Conservation (phyloP, 139 green algal genomes). For the Chlamydomonas incerta region DNA sequence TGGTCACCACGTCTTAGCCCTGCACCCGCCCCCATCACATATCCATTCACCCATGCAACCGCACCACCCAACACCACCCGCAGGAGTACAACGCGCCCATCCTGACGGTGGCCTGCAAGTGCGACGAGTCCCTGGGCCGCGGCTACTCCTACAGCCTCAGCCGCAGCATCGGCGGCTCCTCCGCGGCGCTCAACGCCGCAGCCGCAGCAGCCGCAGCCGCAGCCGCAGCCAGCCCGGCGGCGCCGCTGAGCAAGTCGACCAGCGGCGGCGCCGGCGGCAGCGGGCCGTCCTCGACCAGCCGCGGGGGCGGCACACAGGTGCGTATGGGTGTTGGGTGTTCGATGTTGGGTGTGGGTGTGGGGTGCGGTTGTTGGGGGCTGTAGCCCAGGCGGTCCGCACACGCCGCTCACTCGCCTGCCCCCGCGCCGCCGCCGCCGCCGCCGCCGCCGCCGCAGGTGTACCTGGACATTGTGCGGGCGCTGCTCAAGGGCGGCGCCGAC, state of each 20-base stretch:
- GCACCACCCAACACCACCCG: too few relatives aligned
- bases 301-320: too few relatives aligned
- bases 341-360: background rate
- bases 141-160: background rate
- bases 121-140: conserved; percentile 17
- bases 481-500: conserved; percentile 14
- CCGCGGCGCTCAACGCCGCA: too few relatives aligned
- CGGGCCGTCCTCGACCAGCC: background rate
- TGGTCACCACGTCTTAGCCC: too few relatives aligned
- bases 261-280: background rate
- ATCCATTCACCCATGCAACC: too few relatives aligned
- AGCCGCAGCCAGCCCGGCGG: background rate
- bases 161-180: background rate
- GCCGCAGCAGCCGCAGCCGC: background rate
- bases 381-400: too few relatives aligned
- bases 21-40: too few relatives aligned
- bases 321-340: too few relatives aligned
- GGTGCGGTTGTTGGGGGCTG: too few relatives aligned
- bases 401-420: too few relatives aligned
- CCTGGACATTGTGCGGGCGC: conserved; percentile 25
- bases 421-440: background rate
- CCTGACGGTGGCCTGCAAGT: conserved; percentile 7
- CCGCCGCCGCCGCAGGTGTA: conserved; percentile 1
- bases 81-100: conserved; percentile 31
- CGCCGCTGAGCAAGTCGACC: too few relatives aligned